Evolutionary conservation across 1,284 basidiomycete genomes (phyloP).

Genomic region (Ceratobasidium sp.): DNA sequence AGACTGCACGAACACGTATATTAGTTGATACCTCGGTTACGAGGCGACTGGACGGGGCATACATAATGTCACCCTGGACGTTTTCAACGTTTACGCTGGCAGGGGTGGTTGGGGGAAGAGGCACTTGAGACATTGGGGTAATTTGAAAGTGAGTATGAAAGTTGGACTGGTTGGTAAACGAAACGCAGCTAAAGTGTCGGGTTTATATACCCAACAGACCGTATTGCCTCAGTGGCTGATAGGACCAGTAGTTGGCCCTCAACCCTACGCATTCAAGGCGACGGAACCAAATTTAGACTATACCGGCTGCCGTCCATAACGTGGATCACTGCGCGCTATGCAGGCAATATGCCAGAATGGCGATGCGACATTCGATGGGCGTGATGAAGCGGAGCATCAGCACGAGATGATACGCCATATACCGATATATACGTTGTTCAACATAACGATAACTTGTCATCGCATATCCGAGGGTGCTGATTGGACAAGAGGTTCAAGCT

Average conservation of each 20-base stretch:
- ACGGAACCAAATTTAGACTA: no score
- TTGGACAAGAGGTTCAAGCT: not conserved
- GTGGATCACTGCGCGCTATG: not conserved
- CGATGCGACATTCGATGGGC: not conserved
- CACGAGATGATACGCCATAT: not conserved
- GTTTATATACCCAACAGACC: not conserved
- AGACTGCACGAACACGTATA: not conserved
- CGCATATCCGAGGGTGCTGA: not conserved
- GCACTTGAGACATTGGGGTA: slow-evolving; percentile 43
- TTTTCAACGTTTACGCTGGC: slow-evolving; percentile 48
- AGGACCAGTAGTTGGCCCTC: no score
- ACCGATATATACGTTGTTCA: no score
- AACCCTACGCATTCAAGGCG: no score
- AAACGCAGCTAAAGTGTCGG: not conserved
- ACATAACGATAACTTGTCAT: not conserved
- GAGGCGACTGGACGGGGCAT: not conserved
- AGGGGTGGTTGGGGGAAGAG: slow-evolving; percentile 47
- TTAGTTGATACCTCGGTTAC: not conserved
- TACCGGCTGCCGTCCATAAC: no score
- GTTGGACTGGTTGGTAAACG: not conserved
- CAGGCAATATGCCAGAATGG: not conserved
- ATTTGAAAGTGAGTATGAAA: not conserved
- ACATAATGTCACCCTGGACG: slow-evolving; percentile 50
- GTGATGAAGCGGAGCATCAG: not conserved
- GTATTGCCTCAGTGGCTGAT: not conserved